Base-by-base conservation (phyloP, 345 rosid genomes). In the Arabidopsis arenosa region DNA sequence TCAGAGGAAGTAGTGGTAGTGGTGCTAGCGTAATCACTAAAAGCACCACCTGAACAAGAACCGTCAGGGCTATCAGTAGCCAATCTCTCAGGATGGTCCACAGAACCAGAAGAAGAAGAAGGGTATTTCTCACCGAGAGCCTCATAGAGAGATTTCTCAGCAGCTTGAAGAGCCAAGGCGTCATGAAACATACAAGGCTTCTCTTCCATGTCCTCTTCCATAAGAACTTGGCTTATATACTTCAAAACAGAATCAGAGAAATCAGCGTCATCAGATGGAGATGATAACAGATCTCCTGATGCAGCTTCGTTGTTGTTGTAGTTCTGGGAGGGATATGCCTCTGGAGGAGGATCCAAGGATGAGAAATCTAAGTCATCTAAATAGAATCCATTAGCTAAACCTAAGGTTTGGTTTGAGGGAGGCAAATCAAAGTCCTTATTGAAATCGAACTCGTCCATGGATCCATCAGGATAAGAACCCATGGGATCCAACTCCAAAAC, bases 191-290 rank as follows among this genome's bases (percentile, higher is more conserved):
- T 84, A 72, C 80, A 81, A 11, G 90, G 80, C 71, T 83, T 84
- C 68, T 84, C 91, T 39, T 84, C 88, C 79, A 82, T 82, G 62
- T 86, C 86, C 67, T 93, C 96, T 36, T 93, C 93, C 93, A 90
- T 85, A 45, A 93, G 93, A n/a, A 90, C 88, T 77, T 84, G 88
- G 64, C 82, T 89, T 55, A 86, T 86, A 79, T 88, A 93, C 17
- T 74, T 80, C 53, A 92, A 81, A 75, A 86, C 87, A 5, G 83
- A 79, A 52, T 87, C 86, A 0, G 90, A 83, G 70, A 88, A 86
- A 47, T 88, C 90, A 49, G 71, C 41, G 13, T 80, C 90, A 70
- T 82, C 83, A 5, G 88, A 81, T 23, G 86, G 83, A 7, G 86
- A 83, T n/a, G 86, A 80, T 5, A 70, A 75, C 61, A 52, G 52